phyloP scores from a whole-genome alignment of 1,284 basidiomycete species.

The Cutaneotrichosporon sp. region DNA sequence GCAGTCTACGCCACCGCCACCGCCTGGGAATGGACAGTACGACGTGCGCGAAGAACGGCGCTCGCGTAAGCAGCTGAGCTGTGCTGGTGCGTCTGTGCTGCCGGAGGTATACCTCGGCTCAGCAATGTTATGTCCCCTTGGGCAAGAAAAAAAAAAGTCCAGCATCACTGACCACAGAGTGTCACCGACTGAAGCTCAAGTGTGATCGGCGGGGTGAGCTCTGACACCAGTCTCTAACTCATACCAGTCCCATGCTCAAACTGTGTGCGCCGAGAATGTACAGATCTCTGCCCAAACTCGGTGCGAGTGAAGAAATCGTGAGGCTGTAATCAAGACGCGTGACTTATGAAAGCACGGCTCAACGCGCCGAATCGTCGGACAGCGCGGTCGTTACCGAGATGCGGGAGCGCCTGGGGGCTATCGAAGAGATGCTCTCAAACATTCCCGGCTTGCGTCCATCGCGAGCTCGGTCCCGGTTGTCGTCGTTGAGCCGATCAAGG shows the following conservation, averaged over 20 bases:
- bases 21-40: no score
- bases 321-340: not conserved
- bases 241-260: constrained; percentile 30
- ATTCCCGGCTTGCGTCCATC: not conserved
- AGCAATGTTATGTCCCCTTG: no score
- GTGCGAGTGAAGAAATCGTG: constrained; percentile 23
- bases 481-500: not conserved
- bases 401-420: constrained; percentile 20
- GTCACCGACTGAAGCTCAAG: constrained; percentile 29
- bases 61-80: constrained; percentile 18
- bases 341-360: not conserved
- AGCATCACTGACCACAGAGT: constrained; percentile 19
- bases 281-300: constrained; percentile 33
- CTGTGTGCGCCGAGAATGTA: constrained; percentile 35
- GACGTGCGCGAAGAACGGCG: constrained; percentile 15
- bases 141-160: no score
- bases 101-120: no score
- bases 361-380: constrained; percentile 10
- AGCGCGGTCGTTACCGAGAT: constrained; percentile 21
- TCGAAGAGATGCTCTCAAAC: constrained; percentile 4
- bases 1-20: no score
- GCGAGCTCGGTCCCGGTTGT: constrained; percentile 1
- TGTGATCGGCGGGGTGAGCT: constrained; percentile 26
- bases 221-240: not conserved
- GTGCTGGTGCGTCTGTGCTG: constrained; percentile 11